Base-by-base conservation (phyloP, 192 early-diverging fungal genomes). In the Linderina pennispora region DNA sequence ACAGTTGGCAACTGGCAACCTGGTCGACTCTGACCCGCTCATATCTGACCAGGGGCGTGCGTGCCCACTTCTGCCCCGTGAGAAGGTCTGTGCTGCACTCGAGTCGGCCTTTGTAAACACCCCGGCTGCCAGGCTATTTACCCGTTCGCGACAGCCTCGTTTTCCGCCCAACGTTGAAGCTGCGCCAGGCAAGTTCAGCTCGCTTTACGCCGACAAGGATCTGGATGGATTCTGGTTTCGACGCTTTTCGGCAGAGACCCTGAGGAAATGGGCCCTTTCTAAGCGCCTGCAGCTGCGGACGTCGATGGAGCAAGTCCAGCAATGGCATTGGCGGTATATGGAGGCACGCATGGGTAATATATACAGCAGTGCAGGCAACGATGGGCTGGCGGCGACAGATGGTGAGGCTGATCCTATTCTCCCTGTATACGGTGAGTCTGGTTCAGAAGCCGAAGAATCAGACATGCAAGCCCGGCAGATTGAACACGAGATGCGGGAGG, bases 361-460 rank as follows among this genome's bases (percentile, higher is more conserved):
- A 39, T 31, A 11, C n/a, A 24, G 14, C 24, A n/a, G 1, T 24
- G 33, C 17, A 13, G 14, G 31, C 9, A 13, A 39, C 6, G 66
- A 58, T 14, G 19, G 36, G 11, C 21, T 70, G 20, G 16, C 28
- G 33, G 23, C 24, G 8, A 19, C 22, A 0, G 22, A 15, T 16
- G 28, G 39, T 32, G 50, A 23, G 2, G 57, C 41, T 0, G 53
- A 72, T 28, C 16, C 40, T 5, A 52, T 59, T 1, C 45, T 80
- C 19, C 72, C 72, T 0, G 23, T 54, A 13, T 77, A 73, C 24
- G 75, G 78, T 16, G 72, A 77, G 13, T 68, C 62, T 4, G 63
- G 58, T 10, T 39, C 53, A 20, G 47, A 40, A 4, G 51, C 34
- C 6, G 66, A 38, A 31, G n/a, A 46, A 3, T 57, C 59, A 0